Evolutionary conservation across 2,329 filamentous ascomycete genomes (phyloP), one percentile per base, ranked within the genome.

Genomic region (Epichloe uncinata): DNA sequence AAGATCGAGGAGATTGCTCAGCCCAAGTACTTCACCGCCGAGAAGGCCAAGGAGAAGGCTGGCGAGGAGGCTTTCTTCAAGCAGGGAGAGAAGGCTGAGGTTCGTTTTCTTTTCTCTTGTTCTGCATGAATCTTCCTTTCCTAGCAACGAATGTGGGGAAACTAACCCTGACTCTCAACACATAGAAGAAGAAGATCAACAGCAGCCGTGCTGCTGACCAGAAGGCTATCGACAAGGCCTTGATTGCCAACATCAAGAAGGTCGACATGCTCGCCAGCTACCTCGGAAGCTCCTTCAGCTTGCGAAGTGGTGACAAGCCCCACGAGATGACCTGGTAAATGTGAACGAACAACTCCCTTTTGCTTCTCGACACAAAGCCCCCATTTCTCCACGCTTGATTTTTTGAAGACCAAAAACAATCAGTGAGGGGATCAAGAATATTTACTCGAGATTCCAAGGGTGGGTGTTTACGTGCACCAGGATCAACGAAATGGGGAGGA

Each of bases 261-360:
- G 89, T 95, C 73, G 85, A 89, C 63, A 78, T 91, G 75, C 86
- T 98, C 65, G 75, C 82, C 70, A 87, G 84, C 77, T 98, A 98
- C 83, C 87, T 98, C 65, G 81, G 81, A 69, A 87, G 85, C 74
- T 88, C 85, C 71, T 98, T 98, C 87, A 94, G 87, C 83, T 84
- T 98, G 75, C 87, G 91, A 78, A 96, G 90, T 81, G 93, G 93
- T 69, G 91, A 98, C 82, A 90, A 91, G 85, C 93, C 93, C 76
- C 93, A 98, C 79, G 87, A 95, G 84, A 97, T 98, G 93, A 87
- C 87, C 77, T 98, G 91, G 83, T 98, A 96, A 76, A 82, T 56
- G 34, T 54, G 56, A 34, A 33, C 16, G 13, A 37, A 48, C 33
- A 45, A 22, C 13, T 26, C 41, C 12, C 26, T 36, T 38, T 30